Base-by-base conservation (phyloP, 78 protist genomes). In the Dictyostelium brefeldianum region DNA sequence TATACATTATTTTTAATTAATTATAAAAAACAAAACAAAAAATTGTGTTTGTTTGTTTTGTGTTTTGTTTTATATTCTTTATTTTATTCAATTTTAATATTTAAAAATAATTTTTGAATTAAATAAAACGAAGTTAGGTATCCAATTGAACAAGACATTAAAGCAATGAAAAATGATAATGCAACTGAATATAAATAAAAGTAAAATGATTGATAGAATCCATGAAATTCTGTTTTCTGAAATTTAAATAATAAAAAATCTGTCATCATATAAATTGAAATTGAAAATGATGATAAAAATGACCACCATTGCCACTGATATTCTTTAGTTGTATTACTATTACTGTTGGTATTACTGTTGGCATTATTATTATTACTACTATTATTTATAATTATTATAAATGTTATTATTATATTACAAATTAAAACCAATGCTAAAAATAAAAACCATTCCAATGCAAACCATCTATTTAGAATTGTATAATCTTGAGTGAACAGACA, bases 301-400 rank as follows among this genome's bases (percentile, higher is more conserved):
- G 57, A 43, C 15, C 27, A 20, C 78, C 78, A 71, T 71, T 71
- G 78, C 78, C 78, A 71, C 18, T 31, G 78, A 71, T 14, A 27
- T 41, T 71, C 57, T 20, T 71, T 31, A 18, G 43, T 36, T 36
- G 43, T 65, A 27, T 15, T 22, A 10, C 11, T 64, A 18, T 64
- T 27, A 27, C 5, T 64, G 73, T 64, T 64, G n/a, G 0, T 27
- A 8, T 64, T 27, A 18, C 1, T 27, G 5, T 64, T 64, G 73
- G 1, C 25, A 25, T 64, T 65, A 20, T 29, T 65, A 6, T 29
- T 65, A 27, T 17, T 69, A 29, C 31, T 69, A 36, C 29, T 25
- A 36, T 36, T 36, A 25, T 25, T 14, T 11, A 31, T 31, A 20
- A 43, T 46, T 5, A 47, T 71, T 43, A 43, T 43, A 43, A 43